phyloP scores from a whole-genome alignment of 164 flowering plant species.

The Stephania cephalantha region DNA sequence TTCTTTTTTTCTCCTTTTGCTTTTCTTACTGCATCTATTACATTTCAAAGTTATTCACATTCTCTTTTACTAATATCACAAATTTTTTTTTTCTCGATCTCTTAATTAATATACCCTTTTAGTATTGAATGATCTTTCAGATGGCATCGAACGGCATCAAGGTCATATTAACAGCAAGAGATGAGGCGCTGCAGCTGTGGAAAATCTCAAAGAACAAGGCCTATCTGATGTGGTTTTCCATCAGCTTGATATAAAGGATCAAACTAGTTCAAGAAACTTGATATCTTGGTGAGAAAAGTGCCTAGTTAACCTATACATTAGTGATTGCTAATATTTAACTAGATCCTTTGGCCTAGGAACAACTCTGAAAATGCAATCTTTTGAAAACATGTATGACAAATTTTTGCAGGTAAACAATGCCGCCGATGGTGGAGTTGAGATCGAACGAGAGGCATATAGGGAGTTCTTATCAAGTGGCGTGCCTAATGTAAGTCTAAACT shows the following conservation, averaged over 20 bases:
- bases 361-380: too few relatives aligned
- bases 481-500: neutral
- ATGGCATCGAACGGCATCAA: constrained; percentile 36
- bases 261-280: constrained; percentile 38
- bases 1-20: too few relatives aligned
- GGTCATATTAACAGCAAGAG: constrained; percentile 41
- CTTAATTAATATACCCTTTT: too few relatives aligned
- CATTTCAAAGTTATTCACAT: too few relatives aligned
- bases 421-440: constrained; percentile 17
- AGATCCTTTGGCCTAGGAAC: too few relatives aligned
- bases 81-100: too few relatives aligned
- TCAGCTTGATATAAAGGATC: constrained; percentile 40
- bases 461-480: neutral
- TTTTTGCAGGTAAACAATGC: constrained; percentile 39
- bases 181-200: constrained; percentile 37
- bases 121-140: too few relatives aligned
- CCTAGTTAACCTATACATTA: too few relatives aligned
- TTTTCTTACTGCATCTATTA: too few relatives aligned
- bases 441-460: constrained; percentile 1
- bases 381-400: neutral
- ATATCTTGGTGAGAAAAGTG: constrained; percentile 28
- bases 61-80: too few relatives aligned
- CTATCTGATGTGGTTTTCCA: constrained; percentile 28
- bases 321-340: too few relatives aligned
- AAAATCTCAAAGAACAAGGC: constrained; percentile 22